These are phyloP conservation scores for Trametes meyenii DNA, from an alignment of 768 basidiomycete species.

Conservation along the genomic window DNA sequence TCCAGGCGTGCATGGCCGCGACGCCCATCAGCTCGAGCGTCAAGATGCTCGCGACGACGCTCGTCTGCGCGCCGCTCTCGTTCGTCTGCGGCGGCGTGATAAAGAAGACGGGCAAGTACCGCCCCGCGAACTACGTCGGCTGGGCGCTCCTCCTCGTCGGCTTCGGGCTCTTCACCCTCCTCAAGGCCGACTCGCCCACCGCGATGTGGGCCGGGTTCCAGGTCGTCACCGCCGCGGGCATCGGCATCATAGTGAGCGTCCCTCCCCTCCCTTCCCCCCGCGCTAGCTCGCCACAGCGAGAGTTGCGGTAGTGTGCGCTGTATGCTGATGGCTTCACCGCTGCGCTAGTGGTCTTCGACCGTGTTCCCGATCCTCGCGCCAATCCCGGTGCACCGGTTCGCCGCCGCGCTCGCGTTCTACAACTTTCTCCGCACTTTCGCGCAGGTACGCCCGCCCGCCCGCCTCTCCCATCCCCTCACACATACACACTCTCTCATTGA, in stretches of 20 bases:
- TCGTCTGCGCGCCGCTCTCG: constrained; percentile 34
- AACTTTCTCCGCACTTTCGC: constrained; percentile 32
- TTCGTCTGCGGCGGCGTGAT: constrained; percentile 32
- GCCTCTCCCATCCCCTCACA: background rate
- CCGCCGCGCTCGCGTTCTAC: constrained; percentile 39
- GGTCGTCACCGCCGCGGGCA: constrained; percentile 23
- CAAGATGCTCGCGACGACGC: constrained; percentile 29
- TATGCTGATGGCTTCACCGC: no score
- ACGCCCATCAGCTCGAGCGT: constrained; percentile 36
- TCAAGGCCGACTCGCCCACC: constrained; percentile 21
- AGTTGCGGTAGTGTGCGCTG: no score
- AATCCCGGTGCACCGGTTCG: constrained; percentile 34
- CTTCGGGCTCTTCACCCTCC: constrained; percentile 38
- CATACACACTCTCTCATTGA: no score
- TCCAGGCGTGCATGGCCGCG: constrained; percentile 43
- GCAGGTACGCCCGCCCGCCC: constrained; percentile 19
- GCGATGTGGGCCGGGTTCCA: constrained; percentile 11
- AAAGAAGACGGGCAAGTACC: constrained; percentile 32
- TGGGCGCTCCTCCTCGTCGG: constrained; percentile 42
- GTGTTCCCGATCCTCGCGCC: constrained; percentile 33
- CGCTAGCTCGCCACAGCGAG: no score
- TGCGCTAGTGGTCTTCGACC: no score
- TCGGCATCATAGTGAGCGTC: constrained; percentile 23
- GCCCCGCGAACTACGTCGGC: constrained; percentile 38
- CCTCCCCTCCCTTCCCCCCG: no score